Evolutionary conservation across 306 rosid genomes (phyloP).

Genomic region (Bauhinia variegata): DNA sequence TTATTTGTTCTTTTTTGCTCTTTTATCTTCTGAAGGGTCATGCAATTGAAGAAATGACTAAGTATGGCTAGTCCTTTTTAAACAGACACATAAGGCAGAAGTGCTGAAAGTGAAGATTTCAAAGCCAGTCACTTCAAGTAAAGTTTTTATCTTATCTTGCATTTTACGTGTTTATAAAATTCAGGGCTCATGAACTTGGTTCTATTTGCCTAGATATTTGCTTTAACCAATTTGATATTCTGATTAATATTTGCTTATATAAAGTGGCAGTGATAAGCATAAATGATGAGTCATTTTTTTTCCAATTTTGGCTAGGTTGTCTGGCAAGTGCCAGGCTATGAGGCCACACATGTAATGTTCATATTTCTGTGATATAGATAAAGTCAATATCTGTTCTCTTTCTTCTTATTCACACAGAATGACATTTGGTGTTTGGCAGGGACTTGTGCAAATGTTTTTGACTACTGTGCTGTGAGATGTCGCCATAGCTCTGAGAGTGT

Average conservation of each 20-base stretch:
- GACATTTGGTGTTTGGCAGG: conserved; percentile 52
- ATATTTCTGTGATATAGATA: not conserved
- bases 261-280: conserved; percentile 30
- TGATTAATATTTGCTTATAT: conserved; percentile 15
- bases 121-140: conserved; percentile 81
- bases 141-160: conserved; percentile 31
- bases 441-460: conserved; percentile 72
- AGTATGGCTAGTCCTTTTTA: conserved; percentile 7
- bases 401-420: not conserved
- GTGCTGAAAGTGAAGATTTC: conserved; percentile 67
- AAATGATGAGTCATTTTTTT: conserved; percentile 6
- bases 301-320: conserved; percentile 13
- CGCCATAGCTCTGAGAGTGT: conserved; percentile 99
- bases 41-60: conserved; percentile 13
- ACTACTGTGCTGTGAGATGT: conserved; percentile 89
- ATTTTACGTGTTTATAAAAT: conserved; percentile 9
- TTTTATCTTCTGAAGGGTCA: conserved; percentile 1
- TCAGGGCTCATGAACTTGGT: conserved; percentile 14
- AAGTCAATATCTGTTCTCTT: not conserved
- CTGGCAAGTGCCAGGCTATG: conserved; percentile 24
- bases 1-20: not conserved
- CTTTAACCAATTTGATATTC: not conserved
- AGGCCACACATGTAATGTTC: conserved; percentile 16
- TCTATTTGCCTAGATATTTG: conserved; percentile 5
- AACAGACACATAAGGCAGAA: conserved; percentile 66